Evolutionary conservation across 306 rosid genomes (phyloP).

Genomic region (Fragaria ananassa): DNA sequence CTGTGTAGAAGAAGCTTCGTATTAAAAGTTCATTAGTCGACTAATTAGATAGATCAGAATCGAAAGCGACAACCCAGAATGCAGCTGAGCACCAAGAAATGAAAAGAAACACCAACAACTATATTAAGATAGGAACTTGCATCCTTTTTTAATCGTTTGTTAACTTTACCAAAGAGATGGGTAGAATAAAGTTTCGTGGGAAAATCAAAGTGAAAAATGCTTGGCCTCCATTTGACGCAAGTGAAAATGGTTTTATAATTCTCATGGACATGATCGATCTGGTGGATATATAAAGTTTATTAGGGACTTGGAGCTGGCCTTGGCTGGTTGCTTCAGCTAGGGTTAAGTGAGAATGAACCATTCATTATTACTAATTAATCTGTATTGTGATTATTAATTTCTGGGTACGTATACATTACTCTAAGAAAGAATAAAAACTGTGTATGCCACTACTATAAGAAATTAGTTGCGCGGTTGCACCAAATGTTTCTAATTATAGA

Average conservation of each 20-base stretch:
- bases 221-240: conserved; percentile 71
- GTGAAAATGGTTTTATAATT: conserved; percentile 19
- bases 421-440: neutral
- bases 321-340: conserved; percentile 17
- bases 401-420: neutral
- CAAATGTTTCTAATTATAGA: neutral
- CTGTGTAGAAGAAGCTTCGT: conserved; percentile 38
- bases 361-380: neutral
- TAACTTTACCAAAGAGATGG: conserved; percentile 18
- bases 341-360: neutral
- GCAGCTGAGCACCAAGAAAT: conserved; percentile 49
- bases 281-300: conserved; percentile 17
- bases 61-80: conserved; percentile 33
- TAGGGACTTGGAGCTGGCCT: conserved; percentile 3
- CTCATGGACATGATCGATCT: neutral
- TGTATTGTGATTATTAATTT: neutral
- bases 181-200: conserved; percentile 12
- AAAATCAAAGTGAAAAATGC: conserved; percentile 49
- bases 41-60: neutral
- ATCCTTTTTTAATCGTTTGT: conserved; percentile 18
- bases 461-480: neutral
- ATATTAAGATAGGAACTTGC: conserved; percentile 24
- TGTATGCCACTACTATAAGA: too few relatives aligned
- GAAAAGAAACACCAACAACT: conserved; percentile 58
- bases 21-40: neutral